A percentile compares a stretch with the other conserved stretches of the same genome.
Conservation (phyloP, 2,329 filamentous ascomycete species). For the Metarhizium sp. region DNA sequence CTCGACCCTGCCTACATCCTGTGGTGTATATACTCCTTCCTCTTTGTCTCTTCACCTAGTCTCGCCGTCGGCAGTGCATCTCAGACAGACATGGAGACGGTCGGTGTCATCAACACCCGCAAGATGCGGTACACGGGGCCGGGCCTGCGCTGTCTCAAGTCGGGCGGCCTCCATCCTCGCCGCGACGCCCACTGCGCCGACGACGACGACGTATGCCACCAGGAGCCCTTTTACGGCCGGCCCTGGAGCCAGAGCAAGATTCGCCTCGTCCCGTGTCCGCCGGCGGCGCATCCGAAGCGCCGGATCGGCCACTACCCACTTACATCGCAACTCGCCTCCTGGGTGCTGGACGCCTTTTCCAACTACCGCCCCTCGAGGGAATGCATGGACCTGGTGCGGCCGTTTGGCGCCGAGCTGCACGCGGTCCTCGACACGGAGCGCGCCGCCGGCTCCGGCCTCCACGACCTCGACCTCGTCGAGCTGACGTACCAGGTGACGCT, state of each 20-base stretch:
- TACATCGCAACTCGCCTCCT: constrained; percentile 1
- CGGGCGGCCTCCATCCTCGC: neutral
- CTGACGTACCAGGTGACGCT: constrained; percentile 3
- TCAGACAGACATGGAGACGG: neutral
- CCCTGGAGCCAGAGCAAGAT: neutral
- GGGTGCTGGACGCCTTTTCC: neutral
- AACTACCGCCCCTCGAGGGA: neutral
- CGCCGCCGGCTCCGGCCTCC: neutral
- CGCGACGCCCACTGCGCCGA: neutral
- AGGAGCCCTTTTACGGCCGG: neutral
- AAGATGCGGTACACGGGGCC: constrained; percentile 2
- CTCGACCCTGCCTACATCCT: too few relatives aligned
- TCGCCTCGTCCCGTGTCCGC: neutral
- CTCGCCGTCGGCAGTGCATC: too few relatives aligned
- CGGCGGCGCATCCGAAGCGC: neutral
- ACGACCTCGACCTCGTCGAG: constrained; percentile 4
- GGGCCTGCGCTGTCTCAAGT: neutral
- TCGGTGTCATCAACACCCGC: neutral
- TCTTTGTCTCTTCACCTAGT: too few relatives aligned
- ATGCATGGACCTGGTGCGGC: neutral
- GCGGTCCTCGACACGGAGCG: neutral
- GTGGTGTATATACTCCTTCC: too few relatives aligned
- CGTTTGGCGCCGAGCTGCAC: constrained; percentile 2
- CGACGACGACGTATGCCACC: too few relatives aligned
- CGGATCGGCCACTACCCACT: constrained; percentile 2